phyloP scores from a whole-genome alignment of 2,329 filamentous ascomycete species.

The Penicillium sp. region DNA sequence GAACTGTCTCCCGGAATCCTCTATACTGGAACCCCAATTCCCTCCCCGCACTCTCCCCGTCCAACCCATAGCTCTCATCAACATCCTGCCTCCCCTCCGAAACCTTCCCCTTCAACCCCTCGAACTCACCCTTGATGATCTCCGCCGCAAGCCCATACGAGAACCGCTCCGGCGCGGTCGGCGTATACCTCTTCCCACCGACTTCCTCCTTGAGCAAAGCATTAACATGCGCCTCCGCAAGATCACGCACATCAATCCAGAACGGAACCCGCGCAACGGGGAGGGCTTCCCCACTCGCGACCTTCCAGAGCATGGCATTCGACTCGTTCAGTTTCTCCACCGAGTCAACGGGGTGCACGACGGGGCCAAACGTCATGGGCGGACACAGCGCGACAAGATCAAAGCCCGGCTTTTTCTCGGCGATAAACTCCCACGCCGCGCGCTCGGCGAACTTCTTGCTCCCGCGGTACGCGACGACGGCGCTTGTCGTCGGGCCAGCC shows the following conservation, averaged over 20 bases:
- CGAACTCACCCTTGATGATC: constrained; percentile 17
- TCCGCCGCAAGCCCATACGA: constrained; percentile 48
- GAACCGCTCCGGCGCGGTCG: constrained; percentile 50
- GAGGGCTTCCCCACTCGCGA: constrained; percentile 41
- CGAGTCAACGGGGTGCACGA: constrained; percentile 43
- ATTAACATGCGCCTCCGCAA: constrained; percentile 50
- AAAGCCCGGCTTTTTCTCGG: constrained; percentile 42
- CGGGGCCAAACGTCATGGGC: constrained; percentile 52
- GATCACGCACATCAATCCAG: constrained; percentile 55
- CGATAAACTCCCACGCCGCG: constrained; percentile 38
- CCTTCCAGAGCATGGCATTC: constrained; percentile 49
- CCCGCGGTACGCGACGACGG: constrained; percentile 37
- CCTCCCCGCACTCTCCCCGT: constrained; percentile 45
- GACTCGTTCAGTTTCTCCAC: constrained; percentile 49
- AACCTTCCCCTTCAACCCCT: constrained; percentile 24
- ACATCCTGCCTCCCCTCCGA: constrained; percentile 41
- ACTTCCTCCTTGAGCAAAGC: constrained; percentile 43
- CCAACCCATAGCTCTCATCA: constrained; percentile 42
- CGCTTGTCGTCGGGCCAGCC: constrained; percentile 21
- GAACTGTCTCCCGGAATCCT: constrained; percentile 25
- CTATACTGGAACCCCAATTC: constrained; percentile 47
- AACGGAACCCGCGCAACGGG: constrained; percentile 36
- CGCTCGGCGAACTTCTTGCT: constrained; percentile 40
- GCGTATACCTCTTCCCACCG: constrained; percentile 40
- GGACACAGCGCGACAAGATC: constrained; percentile 52